Percentiles rank a stretch among this genome's conserved stretches.
Conservation (phyloP, 768 basidiomycete species). For the Amanita fuliginea region DNA sequence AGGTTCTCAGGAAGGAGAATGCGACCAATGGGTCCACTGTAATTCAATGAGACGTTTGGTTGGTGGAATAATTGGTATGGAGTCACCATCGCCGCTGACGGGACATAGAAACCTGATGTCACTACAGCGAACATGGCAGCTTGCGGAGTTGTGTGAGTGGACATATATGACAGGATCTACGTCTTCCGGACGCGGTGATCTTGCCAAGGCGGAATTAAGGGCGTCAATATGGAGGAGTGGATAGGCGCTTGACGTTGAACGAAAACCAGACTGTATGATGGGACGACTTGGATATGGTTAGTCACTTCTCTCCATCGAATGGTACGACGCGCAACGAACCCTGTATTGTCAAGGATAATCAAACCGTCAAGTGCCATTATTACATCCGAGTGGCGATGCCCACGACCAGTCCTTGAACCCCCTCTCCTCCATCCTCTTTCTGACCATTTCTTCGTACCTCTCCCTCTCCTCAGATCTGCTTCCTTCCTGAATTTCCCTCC, state of each 20-base stretch:
- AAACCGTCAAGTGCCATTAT: slow-evolving; percentile 75
- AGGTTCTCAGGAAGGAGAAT: slow-evolving; percentile 81
- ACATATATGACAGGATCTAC: slow-evolving; percentile 74
- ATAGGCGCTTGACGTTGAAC: slow-evolving; percentile 64
- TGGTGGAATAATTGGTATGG: background rate
- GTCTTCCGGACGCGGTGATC: slow-evolving; percentile 37
- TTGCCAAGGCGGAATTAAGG: slow-evolving; percentile 60
- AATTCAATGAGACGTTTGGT: background rate
- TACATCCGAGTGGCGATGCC: slow-evolving; percentile 57
- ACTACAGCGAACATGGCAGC: slow-evolving; percentile 72
- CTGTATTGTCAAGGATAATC: slow-evolving; percentile 65
- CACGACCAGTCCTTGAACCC: slow-evolving; percentile 63
- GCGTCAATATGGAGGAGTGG: slow-evolving; percentile 83
- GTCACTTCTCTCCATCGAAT: slow-evolving; percentile 10
- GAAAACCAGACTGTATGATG: slow-evolving; percentile 87
- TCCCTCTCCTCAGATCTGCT: slow-evolving; percentile 21
- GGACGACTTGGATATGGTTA: slow-evolving; percentile 38
- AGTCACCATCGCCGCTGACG: slow-evolving; percentile 75
- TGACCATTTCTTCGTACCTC: slow-evolving; percentile 33
- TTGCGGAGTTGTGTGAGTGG: slow-evolving; percentile 44
- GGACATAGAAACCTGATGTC: slow-evolving; percentile 74
- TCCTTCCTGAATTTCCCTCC: slow-evolving; percentile 45
- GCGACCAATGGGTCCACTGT: slow-evolving; percentile 84
- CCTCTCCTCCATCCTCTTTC: slow-evolving; percentile 32
- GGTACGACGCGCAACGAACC: slow-evolving; percentile 33